Conservation (phyloP, 192 early-diverging fungal genomes). For the Entomortierella beljakovae region DNA sequence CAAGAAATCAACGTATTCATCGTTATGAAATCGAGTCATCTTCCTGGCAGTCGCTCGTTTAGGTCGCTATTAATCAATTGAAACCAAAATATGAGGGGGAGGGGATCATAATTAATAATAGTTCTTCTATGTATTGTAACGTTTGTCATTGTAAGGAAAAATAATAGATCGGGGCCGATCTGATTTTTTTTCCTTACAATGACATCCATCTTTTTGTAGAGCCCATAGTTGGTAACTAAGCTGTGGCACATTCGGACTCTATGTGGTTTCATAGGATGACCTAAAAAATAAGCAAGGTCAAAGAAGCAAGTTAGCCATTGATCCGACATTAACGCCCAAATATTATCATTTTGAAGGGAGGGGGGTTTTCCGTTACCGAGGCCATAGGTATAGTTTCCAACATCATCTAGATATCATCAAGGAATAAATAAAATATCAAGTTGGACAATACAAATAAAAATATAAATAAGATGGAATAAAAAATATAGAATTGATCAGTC, state of each 20-base stretch:
- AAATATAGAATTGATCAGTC: neutral
- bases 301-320: neutral
- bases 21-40: slow-evolving; percentile 94
- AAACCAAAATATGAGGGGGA: neutral
- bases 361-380: too few relatives aligned
- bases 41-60: slow-evolving; percentile 82
- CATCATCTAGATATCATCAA: slow-evolving; percentile 58
- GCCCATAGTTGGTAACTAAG: slow-evolving; percentile 91
- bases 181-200: slow-evolving; percentile 56
- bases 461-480: neutral
- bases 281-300: slow-evolving; percentile 16
- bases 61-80: slow-evolving; percentile 54
- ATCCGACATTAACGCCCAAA: too few relatives aligned
- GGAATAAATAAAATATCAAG: neutral
- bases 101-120: too few relatives aligned
- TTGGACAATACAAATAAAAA: neutral
- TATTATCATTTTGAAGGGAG: too few relatives aligned
- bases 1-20: slow-evolving; percentile 93
- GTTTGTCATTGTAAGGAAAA: slow-evolving; percentile 4
- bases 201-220: slow-evolving; percentile 93
- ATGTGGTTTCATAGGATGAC: slow-evolving; percentile 99
- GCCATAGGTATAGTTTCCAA: slow-evolving; percentile 91
- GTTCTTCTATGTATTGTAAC: neutral
- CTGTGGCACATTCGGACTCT: slow-evolving; percentile 94
- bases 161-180: neutral